Conservation (phyloP, 441 rosid genomes). For the Gossypium davidsonii region DNA sequence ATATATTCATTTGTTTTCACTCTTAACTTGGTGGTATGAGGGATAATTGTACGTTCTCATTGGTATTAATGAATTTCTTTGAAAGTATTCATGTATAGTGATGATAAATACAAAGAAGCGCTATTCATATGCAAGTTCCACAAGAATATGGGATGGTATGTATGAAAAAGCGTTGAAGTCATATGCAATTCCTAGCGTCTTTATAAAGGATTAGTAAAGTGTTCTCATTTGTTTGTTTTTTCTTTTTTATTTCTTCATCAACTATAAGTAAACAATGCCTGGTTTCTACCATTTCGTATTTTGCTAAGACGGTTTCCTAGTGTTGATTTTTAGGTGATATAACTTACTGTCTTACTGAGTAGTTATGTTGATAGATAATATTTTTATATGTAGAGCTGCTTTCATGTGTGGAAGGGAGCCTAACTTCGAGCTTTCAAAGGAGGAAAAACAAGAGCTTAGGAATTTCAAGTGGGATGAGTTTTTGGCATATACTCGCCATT, state of each 20-base stretch:
- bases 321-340: neutral
- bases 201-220: neutral
- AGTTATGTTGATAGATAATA: conserved; percentile 9
- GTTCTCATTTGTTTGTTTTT: too few relatives aligned
- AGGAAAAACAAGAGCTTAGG: conserved; percentile 64
- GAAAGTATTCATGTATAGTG: neutral
- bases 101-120: neutral
- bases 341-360: neutral
- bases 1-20: neutral
- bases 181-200: neutral
- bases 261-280: neutral
- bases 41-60: neutral
- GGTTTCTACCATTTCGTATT: neutral
- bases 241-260: neutral
- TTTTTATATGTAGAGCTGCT: conserved; percentile 61
- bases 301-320: neutral
- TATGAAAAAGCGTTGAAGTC: neutral
- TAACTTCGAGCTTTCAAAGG: conserved; percentile 74
- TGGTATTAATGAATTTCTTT: neutral
- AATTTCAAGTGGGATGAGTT: conserved; percentile 82
- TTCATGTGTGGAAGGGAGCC: conserved; percentile 99
- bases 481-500: conserved; percentile 72
- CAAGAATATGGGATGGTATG: neutral
- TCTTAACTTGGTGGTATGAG: neutral
- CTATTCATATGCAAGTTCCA: neutral